Base-by-base conservation (phyloP, 1,284 basidiomycete species). In the Anthracocystis panici-leucophaei region DNA sequence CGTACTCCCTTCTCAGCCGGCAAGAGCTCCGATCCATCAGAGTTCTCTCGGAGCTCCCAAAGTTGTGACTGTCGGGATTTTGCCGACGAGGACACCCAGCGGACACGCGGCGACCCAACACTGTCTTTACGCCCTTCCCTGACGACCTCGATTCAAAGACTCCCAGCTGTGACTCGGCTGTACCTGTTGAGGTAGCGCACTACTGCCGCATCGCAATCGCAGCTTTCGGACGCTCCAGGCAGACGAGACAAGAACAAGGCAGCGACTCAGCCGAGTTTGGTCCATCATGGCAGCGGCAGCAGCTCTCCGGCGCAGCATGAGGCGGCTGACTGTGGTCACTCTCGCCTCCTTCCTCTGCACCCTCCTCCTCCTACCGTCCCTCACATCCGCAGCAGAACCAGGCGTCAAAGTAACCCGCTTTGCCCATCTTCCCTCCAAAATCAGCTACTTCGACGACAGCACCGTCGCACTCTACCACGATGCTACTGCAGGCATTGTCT, bases 381-480 rank as follows among this genome's bases (percentile, higher is more conserved):
- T 23, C 27, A 50, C 57, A 6, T 25, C 16, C 14, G 69, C 70
- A 18, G 65, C 61, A 18, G 49, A 60, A 8, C 88, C 88, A 42
- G 76, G 81, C 27, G 86, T 88, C 5, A 71, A 82, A 7, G 74
- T 87, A n/a, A 87, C 86, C 7, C 78, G 86, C 25, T 87, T 90
- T 63, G 83, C 86, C 40, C 92, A 93, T 84, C 87, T 93, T 1
- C 86, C 97, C 91, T 88, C 89, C n/a, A 88, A 90, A 76, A 86
- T 97, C 57, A 92, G 92, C 88, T 97, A 95, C 88, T 96, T 98
- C 87, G 92, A 96, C 76, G 95, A 97, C 87, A 91, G 93, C 7
- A 86, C 91, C 44, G 93, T 89, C 64, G 91, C 91, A 11, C 87
- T 97, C 57, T 94, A 93, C 82, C 93, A 95, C 84, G 95, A 98